phyloP scores from a whole-genome alignment of 441 rosid species.

The Gossypium davidsonii region DNA sequence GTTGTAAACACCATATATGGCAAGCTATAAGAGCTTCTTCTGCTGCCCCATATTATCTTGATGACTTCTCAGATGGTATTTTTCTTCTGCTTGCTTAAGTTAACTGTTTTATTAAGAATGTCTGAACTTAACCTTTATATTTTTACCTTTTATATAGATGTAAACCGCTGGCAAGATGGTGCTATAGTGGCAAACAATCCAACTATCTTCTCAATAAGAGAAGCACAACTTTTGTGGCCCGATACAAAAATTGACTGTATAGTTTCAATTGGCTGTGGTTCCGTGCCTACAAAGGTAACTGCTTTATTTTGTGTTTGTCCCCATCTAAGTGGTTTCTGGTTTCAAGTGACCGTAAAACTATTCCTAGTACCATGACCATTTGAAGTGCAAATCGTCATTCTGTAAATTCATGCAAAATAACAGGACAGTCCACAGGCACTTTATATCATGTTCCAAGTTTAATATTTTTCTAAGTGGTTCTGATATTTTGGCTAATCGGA shows the following conservation, averaged over 20 bases:
- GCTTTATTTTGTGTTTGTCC: slow-evolving; percentile 5
- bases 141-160: slow-evolving; percentile 34
- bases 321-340: background rate
- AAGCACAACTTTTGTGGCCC: slow-evolving; percentile 99
- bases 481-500: background rate
- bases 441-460: background rate
- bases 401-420: background rate
- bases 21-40: slow-evolving; percentile 98
- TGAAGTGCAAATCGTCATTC: background rate
- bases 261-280: slow-evolving; percentile 94
- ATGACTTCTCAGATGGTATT: slow-evolving; percentile 90
- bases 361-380: background rate
- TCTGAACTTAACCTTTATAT: background rate
- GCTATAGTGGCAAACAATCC: slow-evolving; percentile 98
- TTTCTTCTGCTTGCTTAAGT: slow-evolving; percentile 15
- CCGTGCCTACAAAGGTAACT: slow-evolving; percentile 87
- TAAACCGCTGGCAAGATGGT: slow-evolving; percentile 98
- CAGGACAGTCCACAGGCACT: background rate
- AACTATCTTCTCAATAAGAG: slow-evolving; percentile 81
- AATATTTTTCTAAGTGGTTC: background rate
- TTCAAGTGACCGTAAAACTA: background rate
- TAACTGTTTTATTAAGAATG: slow-evolving; percentile 6
- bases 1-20: slow-evolving; percentile 93
- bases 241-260: slow-evolving; percentile 92
- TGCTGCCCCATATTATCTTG: slow-evolving; percentile 98